These are phyloP conservation scores for Geum urbanum DNA, from an alignment of 306 rosid genomes.

Conservation along the genomic window DNA sequence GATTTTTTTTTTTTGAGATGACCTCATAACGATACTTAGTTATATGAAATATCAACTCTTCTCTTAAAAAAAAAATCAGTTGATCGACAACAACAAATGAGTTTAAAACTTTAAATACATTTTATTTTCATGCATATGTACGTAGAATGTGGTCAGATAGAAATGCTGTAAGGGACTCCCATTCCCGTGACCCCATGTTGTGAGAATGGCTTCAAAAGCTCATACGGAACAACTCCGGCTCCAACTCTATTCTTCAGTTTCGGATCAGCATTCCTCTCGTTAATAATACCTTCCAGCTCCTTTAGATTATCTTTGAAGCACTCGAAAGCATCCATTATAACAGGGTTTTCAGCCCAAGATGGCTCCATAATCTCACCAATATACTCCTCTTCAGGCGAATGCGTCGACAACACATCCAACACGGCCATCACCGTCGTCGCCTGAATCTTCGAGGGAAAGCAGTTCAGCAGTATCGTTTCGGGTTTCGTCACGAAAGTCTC, in stretches of 20 bases:
- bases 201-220: constrained; percentile 40
- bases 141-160: constrained; percentile 8
- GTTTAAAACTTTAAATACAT: too few species aligned
- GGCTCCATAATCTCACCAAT: constrained; percentile 28
- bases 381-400: constrained; percentile 41
- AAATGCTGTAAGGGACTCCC: constrained; percentile 37
- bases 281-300: constrained; percentile 21
- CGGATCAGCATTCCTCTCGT: constrained; percentile 23
- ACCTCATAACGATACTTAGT: too few species aligned
- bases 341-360: constrained; percentile 30
- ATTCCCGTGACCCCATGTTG: constrained; percentile 30
- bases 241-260: constrained; percentile 32
- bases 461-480: constrained; percentile 19
- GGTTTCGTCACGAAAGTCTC: constrained; percentile 23
- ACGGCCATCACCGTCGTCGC: constrained; percentile 37
- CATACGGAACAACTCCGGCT: constrained; percentile 36
- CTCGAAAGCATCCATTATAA: constrained; percentile 27
- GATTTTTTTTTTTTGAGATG: too few species aligned
- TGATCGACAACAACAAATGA: too few species aligned
- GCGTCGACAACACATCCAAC: constrained; percentile 27
- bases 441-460: constrained; percentile 39
- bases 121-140: too few species aligned
- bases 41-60: too few species aligned
- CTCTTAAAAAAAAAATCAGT: too few species aligned
- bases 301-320: constrained; percentile 22